phyloP scores from a whole-genome alignment of 495 filamentous ascomycete species.

The Choiromyces venosus region DNA sequence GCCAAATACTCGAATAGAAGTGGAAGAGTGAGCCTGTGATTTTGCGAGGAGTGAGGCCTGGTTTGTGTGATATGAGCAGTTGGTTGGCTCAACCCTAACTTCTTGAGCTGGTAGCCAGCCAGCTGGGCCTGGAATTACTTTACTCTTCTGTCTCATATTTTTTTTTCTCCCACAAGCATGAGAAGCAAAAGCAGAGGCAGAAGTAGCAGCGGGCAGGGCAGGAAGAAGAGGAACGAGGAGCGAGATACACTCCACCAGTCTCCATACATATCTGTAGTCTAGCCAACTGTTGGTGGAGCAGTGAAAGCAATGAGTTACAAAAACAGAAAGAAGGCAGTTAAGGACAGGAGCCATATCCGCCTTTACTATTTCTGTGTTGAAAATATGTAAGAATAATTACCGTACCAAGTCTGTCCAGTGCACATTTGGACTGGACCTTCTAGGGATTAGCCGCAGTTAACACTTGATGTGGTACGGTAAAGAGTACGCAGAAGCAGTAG shows the following conservation, averaged over 20 bases:
- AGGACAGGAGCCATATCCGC: background rate
- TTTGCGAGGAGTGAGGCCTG: constrained; percentile 21
- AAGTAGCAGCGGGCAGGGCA: background rate
- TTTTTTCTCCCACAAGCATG: background rate
- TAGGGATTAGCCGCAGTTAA: constrained; percentile 1
- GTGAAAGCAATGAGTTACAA: background rate
- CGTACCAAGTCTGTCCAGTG: background rate
- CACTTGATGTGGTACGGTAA: background rate
- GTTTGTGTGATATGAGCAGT: constrained; percentile 9
- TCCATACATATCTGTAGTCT: background rate
- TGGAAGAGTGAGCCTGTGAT: background rate
- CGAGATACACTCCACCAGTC: background rate
- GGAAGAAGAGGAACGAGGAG: background rate
- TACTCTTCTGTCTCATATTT: background rate
- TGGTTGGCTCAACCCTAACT: background rate
- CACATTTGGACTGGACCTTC: background rate
- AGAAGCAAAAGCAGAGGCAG: background rate
- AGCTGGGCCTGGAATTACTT: background rate
- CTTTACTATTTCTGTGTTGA: background rate
- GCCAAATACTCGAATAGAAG: background rate
- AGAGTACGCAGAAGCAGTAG: background rate
- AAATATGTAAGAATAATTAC: constrained; percentile 3
- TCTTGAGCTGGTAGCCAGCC: background rate
- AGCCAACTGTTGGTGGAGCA: background rate
- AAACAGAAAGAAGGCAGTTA: background rate